These are phyloP conservation scores for Trichosporon sp. DNA, from an alignment of 1,284 basidiomycete genomes.

Conservation along the genomic window DNA sequence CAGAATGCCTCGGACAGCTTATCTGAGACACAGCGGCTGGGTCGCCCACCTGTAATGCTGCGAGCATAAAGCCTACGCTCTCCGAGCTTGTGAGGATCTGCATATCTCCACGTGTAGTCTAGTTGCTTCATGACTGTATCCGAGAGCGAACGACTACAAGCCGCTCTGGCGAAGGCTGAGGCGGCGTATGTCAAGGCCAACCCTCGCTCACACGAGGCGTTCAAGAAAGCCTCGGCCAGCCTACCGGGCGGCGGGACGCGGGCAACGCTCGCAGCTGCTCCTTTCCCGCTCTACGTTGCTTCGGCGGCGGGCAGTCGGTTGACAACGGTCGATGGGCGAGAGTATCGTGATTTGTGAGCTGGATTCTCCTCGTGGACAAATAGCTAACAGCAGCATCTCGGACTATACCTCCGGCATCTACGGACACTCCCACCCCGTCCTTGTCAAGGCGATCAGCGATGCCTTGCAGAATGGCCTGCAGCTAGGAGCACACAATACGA, in stretches of 20 bases:
- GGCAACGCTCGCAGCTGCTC: conserved; percentile 25
- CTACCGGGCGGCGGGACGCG: conserved; percentile 27
- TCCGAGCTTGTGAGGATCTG: not conserved
- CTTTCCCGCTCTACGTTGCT: conserved; percentile 25
- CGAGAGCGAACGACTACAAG: not conserved
- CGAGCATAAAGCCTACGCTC: too few species aligned
- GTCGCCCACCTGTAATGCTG: too few species aligned
- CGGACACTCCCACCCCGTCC: conserved; percentile 24
- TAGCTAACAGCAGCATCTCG: conserved; percentile 15
- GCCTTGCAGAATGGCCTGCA: conserved; percentile 22
- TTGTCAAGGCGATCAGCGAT: conserved; percentile 19
- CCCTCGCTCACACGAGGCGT: conserved; percentile 13
- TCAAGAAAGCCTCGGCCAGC: not conserved
- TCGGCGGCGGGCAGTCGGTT: conserved; percentile 15
- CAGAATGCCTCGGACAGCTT: too few species aligned
- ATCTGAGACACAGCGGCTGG: too few species aligned
- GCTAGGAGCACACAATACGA: conserved; percentile 25
- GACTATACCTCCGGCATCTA: conserved; percentile 32
- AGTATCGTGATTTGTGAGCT: conserved; percentile 27
- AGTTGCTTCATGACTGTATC: not conserved
- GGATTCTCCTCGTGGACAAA: too few species aligned
- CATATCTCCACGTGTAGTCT: not conserved
- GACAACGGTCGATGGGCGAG: conserved; percentile 24
- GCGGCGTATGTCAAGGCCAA: conserved; percentile 7
- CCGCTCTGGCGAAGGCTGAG: not conserved